A percentile compares a stretch with the other conserved stretches of the same genome.
phyloP scores from a whole-genome alignment of 371 early-diverging fungal species.

The Globomyces sp. region DNA sequence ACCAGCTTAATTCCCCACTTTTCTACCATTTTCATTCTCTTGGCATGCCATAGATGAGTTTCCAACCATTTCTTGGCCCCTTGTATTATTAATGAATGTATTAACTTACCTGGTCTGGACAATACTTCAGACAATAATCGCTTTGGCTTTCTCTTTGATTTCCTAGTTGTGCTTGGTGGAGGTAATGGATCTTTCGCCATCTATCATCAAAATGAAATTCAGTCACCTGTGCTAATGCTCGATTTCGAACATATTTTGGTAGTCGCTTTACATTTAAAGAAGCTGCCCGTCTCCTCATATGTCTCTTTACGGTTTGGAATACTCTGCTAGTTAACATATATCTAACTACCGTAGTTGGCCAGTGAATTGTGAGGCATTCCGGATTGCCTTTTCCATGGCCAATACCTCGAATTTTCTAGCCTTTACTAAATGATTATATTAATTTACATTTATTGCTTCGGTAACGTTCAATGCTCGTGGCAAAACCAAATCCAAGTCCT shows the following conservation, averaged over 20 bases:
- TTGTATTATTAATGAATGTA: slow-evolving; percentile 37
- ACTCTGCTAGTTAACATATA: slow-evolving; percentile 63
- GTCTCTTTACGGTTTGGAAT: slow-evolving; percentile 84
- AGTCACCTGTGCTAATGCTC: slow-evolving; percentile 68
- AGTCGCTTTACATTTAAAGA: slow-evolving; percentile 86
- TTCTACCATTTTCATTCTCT: slow-evolving; percentile 90
- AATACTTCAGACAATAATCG: slow-evolving; percentile 16
- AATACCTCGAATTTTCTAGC: slow-evolving; percentile 79
- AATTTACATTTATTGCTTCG: background rate
- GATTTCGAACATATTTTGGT: slow-evolving; percentile 71
- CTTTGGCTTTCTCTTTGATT: slow-evolving; percentile 18
- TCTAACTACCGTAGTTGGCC: slow-evolving; percentile 23
- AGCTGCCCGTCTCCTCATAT: slow-evolving; percentile 87
- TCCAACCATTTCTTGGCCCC: slow-evolving; percentile 85
- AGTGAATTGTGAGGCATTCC: slow-evolving; percentile 43
- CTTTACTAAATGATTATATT: slow-evolving; percentile 5
- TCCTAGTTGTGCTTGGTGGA: slow-evolving; percentile 18
- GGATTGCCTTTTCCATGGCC: slow-evolving; percentile 71
- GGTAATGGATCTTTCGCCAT: slow-evolving; percentile 29
- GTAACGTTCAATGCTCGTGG: slow-evolving; percentile 8
- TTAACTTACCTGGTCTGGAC: slow-evolving; percentile 36
- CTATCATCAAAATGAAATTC: slow-evolving; percentile 4
- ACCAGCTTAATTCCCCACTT: slow-evolving; percentile 74
- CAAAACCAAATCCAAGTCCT: background rate
- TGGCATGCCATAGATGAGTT: slow-evolving; percentile 98